A percentile compares a stretch with the other conserved stretches of the same genome.
Evolutionary conservation across 2,329 filamentous ascomycete genomes (phyloP).

Genomic region (Neodidymelliopsis sp.): DNA sequence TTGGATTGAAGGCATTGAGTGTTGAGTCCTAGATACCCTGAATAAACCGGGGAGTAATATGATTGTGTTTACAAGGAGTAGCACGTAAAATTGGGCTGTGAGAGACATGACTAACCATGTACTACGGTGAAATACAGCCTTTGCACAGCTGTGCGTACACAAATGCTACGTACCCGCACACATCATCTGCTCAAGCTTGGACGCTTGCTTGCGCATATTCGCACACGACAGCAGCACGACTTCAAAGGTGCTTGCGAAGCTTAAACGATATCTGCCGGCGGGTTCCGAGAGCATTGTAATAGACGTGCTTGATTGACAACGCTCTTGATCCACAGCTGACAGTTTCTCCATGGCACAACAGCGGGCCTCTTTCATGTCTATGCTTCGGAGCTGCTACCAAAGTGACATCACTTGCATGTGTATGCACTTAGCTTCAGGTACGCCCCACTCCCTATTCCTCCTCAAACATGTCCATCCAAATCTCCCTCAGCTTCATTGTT

Average conservation of each 20-base stretch:
- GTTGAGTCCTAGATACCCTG: conserved; percentile 64
- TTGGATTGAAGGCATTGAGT: conserved; percentile 80
- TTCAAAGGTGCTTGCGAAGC: not conserved
- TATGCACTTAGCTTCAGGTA: conserved; percentile 9
- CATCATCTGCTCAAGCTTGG: no score
- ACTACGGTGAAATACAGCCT: no score
- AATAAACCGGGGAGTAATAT: no score
- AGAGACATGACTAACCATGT: no score
- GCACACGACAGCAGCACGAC: no score
- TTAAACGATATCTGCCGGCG: not conserved
- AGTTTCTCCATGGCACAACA: conserved; percentile 17
- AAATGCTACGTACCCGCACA: no score
- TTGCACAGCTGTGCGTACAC: no score
- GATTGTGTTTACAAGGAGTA: no score
- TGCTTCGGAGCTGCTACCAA: not conserved
- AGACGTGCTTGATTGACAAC: conserved; percentile 1
- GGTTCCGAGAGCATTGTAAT: not conserved
- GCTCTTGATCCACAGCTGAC: conserved; percentile 11
- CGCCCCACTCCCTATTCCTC: conserved; percentile 13
- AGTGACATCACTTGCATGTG: conserved; percentile 10
- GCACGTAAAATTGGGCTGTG: no score
- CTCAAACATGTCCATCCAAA: conserved; percentile 16
- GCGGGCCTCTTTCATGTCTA: conserved; percentile 3
- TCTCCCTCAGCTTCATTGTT: conserved; percentile 18
- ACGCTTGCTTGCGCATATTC: no score